Evolutionary conservation across 805 yeast genomes (phyloP).

Genomic region (Cyberlindnera americana): DNA sequence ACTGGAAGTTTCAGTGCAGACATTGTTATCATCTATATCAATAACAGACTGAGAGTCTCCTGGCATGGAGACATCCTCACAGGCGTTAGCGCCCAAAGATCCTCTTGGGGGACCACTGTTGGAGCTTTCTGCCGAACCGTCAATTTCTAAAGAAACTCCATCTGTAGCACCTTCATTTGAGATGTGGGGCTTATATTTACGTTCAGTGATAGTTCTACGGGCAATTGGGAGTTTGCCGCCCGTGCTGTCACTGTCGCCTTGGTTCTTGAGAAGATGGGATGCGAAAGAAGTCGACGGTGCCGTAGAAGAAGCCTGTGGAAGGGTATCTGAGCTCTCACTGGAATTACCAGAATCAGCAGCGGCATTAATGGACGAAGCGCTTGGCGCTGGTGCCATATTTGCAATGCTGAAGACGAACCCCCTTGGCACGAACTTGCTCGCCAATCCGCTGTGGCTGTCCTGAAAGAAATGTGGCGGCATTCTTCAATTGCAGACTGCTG

Average conservation of each 20-base stretch:
- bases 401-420: slow-evolving; percentile 21
- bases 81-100: too few relatives aligned
- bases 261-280: slow-evolving; percentile 4
- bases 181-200: too few relatives aligned
- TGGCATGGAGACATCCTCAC: too few relatives aligned
- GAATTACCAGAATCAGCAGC: slow-evolving; percentile 7
- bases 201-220: background rate
- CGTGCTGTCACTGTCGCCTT: background rate
- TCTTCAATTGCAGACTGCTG: too few relatives aligned
- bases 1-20: too few relatives aligned
- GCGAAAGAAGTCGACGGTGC: slow-evolving; percentile 13
- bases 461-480: slow-evolving; percentile 28
- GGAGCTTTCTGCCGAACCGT: too few relatives aligned
- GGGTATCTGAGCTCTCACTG: background rate
- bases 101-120: too few relatives aligned
- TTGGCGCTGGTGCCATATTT: slow-evolving; percentile 1
- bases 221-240: background rate
- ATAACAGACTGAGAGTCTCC: too few relatives aligned
- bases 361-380: slow-evolving; percentile 1
- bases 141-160: too few relatives aligned
- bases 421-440: slow-evolving; percentile 23
- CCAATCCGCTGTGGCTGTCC: slow-evolving; percentile 21
- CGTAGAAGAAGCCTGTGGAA: slow-evolving; percentile 11
- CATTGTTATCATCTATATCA: too few relatives aligned
- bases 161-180: too few relatives aligned